Evolutionary conservation across 306 rosid species (phyloP), one percentile per base, ranked within the genome.

Genomic region (Phaseolus lunatus): DNA sequence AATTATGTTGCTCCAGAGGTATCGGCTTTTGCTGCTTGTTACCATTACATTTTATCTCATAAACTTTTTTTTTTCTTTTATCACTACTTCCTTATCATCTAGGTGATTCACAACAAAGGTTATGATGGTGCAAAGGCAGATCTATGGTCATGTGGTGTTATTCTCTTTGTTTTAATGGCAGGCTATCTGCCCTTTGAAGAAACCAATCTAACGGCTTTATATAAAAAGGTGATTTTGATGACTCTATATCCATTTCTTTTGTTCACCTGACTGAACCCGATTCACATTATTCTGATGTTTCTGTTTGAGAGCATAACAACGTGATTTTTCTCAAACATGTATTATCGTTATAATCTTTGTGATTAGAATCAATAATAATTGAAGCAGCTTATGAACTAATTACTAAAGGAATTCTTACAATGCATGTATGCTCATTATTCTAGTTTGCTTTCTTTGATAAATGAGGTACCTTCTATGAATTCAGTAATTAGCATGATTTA

Each of bases 1-100:
- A 95, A 95, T 85, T 95, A 95, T 72, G 97, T 92, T 86, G 98
- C 98, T 72, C 97, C 97, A 27, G 98, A 95, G 98, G 97, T 95
- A 72, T 68, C 78, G 76, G 67, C 75, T 54, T 53, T 78, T 61
- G 74, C 11, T 70, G 10, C 56, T 49, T 63, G 72, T 63, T 62
- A 11, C 18, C 52, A 3, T 29, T 54, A 65, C 66, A 12, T 72
- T 7, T 45, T 73, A 41, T 82, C 78, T 43, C 58, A 72, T 63
- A 16, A 35, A 15, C 61, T 54, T 70, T 39, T 22, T 31, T 68
- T 43, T 13, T 43, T 43, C 54, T 61, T 68, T 70, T 67, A 72
- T 82, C 74, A 57, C 70, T 83, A 29, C 64, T 82, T 66, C 52
- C 63, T 66, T 71, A 72, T 78, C 58, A 52, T 85, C 56, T 83